phyloP scores from a whole-genome alignment of 192 early-diverging fungal genomes.

The Linnemannia schmuckeri region DNA sequence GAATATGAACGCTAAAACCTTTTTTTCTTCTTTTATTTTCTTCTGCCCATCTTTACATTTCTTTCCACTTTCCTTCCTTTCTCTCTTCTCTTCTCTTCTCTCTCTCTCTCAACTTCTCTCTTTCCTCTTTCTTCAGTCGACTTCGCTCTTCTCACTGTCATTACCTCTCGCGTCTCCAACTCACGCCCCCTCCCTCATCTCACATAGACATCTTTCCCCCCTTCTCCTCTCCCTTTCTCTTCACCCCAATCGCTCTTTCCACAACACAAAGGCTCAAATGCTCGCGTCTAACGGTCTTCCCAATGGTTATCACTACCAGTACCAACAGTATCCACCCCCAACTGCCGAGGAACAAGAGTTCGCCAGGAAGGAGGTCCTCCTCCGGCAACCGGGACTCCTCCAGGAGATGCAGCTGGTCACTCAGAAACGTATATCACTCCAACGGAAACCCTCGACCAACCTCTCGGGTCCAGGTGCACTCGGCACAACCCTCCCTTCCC shows the following conservation, averaged over 20 bases:
- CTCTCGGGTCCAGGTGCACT: not conserved
- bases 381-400: constrained; percentile 13
- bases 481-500: constrained; percentile 4
- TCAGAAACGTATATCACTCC: constrained; percentile 20
- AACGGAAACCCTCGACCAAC: constrained; percentile 5
- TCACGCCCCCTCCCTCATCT: not conserved
- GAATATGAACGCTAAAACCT: not conserved
- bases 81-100: not conserved
- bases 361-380: not conserved
- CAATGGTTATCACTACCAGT: no score
- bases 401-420: constrained; percentile 16
- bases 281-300: no score
- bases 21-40: not conserved
- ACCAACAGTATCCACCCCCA: not conserved
- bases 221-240: not conserved
- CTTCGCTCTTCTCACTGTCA: not conserved
- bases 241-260: not conserved
- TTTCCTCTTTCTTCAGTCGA: not conserved
- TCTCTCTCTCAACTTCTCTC: not conserved
- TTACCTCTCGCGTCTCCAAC: not conserved
- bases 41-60: not conserved
- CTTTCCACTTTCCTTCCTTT: not conserved
- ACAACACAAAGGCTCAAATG: no score
- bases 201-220: not conserved
- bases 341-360: not conserved